phyloP scores from a whole-genome alignment of 306 rosid genomes.

The Lotus japonicus region DNA sequence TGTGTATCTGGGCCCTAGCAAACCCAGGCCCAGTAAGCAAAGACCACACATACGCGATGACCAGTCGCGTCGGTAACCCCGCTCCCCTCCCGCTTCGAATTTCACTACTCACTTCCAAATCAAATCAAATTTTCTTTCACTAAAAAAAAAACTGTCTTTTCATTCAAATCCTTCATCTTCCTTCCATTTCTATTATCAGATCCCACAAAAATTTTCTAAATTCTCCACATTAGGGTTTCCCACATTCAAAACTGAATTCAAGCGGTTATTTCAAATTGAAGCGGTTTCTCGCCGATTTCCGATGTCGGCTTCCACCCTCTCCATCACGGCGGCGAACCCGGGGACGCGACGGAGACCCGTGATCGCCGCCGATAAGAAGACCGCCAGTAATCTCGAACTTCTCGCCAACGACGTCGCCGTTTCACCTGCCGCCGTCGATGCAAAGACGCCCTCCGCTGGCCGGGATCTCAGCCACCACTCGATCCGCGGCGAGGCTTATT shows the following conservation, averaged over 20 bases:
- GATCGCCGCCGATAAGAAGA: constrained; percentile 43
- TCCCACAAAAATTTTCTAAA: background rate
- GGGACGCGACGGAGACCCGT: constrained; percentile 76
- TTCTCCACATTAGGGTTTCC: constrained; percentile 19
- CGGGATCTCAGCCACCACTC: constrained; percentile 83
- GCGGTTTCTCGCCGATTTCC: constrained; percentile 13
- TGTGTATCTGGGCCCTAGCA: too few relatives aligned
- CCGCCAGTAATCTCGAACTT: constrained; percentile 48
- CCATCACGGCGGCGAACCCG: constrained; percentile 88
- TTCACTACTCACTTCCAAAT: too few relatives aligned
- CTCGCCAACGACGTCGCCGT: constrained; percentile 40
- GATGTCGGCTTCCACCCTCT: constrained; percentile 96
- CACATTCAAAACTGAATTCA: background rate
- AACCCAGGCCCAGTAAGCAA: too few relatives aligned
- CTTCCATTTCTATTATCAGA: too few relatives aligned
- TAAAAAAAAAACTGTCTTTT: too few relatives aligned
- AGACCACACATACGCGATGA: too few relatives aligned
- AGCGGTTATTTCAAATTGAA: background rate
- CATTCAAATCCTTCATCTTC: too few relatives aligned
- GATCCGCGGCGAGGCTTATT: constrained; percentile 52
- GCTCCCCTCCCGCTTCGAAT: too few relatives aligned
- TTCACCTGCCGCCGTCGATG: constrained; percentile 32
- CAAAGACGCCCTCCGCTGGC: constrained; percentile 18
- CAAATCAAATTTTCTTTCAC: too few relatives aligned
- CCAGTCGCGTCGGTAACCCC: too few relatives aligned